Evolutionary conservation across 140 eudicot genomes (phyloP), one percentile per base, ranked within the genome.

Genomic region (Eryngium alpinum): DNA sequence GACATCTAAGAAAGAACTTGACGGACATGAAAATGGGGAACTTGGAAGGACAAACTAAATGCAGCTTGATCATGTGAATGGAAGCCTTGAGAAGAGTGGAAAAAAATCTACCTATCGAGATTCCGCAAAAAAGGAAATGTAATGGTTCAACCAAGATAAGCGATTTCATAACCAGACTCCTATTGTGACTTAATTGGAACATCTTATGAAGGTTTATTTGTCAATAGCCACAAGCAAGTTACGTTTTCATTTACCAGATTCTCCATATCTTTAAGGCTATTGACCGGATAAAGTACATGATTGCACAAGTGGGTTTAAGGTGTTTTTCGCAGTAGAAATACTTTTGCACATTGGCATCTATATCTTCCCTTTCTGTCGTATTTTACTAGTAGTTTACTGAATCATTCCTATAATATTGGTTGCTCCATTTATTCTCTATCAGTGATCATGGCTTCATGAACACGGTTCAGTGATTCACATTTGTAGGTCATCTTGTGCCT

Each of bases 141-240:
- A 77, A 77, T 71, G 87, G 85, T 81, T 90, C 97, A 43, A 81
- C 91, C 27, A n/a, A n/a, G n/a, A n/a, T n/a, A n/a, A n/a, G n/a
- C n/a, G n/a, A n/a, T n/a, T n/a, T n/a, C n/a, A n/a, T n/a, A n/a
- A n/a, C n/a, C n/a, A n/a, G n/a, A n/a, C n/a, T n/a, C n/a, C n/a
- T n/a, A n/a, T n/a, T 38, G 21, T 9, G 21, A 5, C 57, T 6
- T 0, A 38, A 24, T 44, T n/a, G 9, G n/a, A 49, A 71, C 18
- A 16, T 75, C 63, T 52, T 21, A 27, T 22, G 13, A 34, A 34
- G 57, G 52, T 24, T 57, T 49, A 75, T 75, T 14, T 75, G 25
- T n/a, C 27, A 25, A 38, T 14, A 6, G 24, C 24, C 59, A 43
- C 78, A 44, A 19, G 78, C 32, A 73, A 22, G 6, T 73, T 19